phyloP scores from a whole-genome alignment of 805 yeast genomes.

The Komagataella phaffii region DNA sequence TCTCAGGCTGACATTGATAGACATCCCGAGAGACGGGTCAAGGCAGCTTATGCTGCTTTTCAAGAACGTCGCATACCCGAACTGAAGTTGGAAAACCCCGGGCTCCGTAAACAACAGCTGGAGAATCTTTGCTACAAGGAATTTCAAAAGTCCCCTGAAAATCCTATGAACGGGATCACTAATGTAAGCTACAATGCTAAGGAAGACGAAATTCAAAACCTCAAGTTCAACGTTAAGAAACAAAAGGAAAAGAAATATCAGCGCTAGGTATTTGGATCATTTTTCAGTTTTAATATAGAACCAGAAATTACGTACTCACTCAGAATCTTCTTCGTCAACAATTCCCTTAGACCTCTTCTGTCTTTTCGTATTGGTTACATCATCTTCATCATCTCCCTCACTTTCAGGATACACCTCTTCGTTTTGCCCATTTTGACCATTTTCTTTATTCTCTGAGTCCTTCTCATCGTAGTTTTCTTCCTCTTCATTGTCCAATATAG shows the following conservation, averaged over 20 bases:
- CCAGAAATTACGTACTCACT: neutral
- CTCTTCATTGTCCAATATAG: neutral
- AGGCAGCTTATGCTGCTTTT: conserved; percentile 63
- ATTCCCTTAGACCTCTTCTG: conserved; percentile 3
- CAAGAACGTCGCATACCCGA: conserved; percentile 66
- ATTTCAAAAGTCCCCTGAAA: conserved; percentile 67
- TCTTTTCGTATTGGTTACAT: neutral
- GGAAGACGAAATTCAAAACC: conserved; percentile 32
- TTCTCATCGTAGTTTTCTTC: conserved; percentile 8
- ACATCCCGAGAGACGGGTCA: conserved; percentile 82
- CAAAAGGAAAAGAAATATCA: conserved; percentile 18
- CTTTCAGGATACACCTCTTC: conserved; percentile 3
- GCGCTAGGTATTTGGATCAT: conserved; percentile 7
- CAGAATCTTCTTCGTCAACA: conserved; percentile 11
- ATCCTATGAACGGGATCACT: conserved; percentile 74
- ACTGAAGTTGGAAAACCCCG: conserved; percentile 63
- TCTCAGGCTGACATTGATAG: conserved; percentile 55
- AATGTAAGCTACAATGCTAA: conserved; percentile 51
- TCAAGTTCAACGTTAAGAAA: conserved; percentile 14
- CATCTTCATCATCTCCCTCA: conserved; percentile 4
- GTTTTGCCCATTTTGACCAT: conserved; percentile 4
- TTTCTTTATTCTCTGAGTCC: conserved; percentile 5
- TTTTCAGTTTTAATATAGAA: neutral
- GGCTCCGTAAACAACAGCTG: conserved; percentile 65
- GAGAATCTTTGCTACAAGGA: conserved; percentile 67